phyloP scores from a whole-genome alignment of 2,329 filamentous ascomycete genomes.

The Fonsecaea monophora region DNA sequence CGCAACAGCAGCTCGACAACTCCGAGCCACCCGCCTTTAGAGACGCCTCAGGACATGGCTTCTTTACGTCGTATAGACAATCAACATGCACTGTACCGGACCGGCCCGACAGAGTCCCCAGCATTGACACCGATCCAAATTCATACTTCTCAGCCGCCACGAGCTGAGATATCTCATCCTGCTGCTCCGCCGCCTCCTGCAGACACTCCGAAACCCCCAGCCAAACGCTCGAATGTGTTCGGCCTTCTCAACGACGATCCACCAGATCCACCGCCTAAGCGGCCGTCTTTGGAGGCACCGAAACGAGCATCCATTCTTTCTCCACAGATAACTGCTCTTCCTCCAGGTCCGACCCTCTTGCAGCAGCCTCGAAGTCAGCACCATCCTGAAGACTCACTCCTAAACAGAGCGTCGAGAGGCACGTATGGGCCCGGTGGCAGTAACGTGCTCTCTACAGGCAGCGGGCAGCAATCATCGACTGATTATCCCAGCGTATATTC shows the following conservation, averaged over 20 bases:
- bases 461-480: slow-evolving; percentile 19
- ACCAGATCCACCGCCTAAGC: slow-evolving; percentile 55
- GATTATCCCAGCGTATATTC: slow-evolving; percentile 30
- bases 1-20: slow-evolving; percentile 27
- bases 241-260: slow-evolving; percentile 58
- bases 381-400: slow-evolving; percentile 20
- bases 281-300: slow-evolving; percentile 50
- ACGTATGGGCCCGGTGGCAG: slow-evolving; percentile 24
- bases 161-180: slow-evolving; percentile 29
- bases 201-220: slow-evolving; percentile 44
- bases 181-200: slow-evolving; percentile 25
- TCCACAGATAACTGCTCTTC: slow-evolving; percentile 26
- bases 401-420: slow-evolving; percentile 20
- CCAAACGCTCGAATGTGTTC: slow-evolving; percentile 59
- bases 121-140: slow-evolving; percentile 19
- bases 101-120: slow-evolving; percentile 23
- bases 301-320: slow-evolving; percentile 37
- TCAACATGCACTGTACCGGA: slow-evolving; percentile 26
- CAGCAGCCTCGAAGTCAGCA: slow-evolving; percentile 24
- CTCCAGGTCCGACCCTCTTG: slow-evolving; percentile 7
- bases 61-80: slow-evolving; percentile 30
- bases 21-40: slow-evolving; percentile 23
- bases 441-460: slow-evolving; percentile 18
- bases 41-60: slow-evolving; percentile 27
- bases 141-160: slow-evolving; percentile 29